Percentiles rank a stretch among this genome's conserved stretches.
These are phyloP conservation scores for Curvularia spicifera DNA, from an alignment of 2,329 filamentous ascomycete genomes.

Conservation along the genomic window DNA sequence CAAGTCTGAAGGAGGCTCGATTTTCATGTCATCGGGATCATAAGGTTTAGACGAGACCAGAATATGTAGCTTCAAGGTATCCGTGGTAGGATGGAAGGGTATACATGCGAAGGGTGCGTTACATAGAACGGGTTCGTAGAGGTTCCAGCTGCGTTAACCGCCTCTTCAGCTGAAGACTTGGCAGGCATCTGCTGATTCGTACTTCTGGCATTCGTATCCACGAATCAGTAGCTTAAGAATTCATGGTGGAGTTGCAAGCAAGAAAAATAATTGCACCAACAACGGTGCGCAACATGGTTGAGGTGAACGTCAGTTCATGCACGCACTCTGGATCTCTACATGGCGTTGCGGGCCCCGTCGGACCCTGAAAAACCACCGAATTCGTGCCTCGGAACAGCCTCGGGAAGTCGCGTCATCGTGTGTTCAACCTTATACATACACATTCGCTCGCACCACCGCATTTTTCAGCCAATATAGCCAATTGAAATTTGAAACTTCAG, in stretches of 20 bases:
- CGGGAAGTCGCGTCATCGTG: slow-evolving; percentile 11
- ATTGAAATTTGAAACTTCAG: background rate
- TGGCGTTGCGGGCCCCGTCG: background rate
- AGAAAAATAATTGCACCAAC: background rate
- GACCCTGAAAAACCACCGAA: slow-evolving; percentile 14
- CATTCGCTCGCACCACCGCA: background rate
- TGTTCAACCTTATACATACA: slow-evolving; percentile 7
- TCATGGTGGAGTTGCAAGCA: background rate
- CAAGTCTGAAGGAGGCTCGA: background rate
- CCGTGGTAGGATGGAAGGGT: background rate
- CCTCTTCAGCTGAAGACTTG: background rate
- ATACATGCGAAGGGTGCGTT: background rate
- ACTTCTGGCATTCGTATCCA: background rate
- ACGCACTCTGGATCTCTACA: background rate
- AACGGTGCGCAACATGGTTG: background rate
- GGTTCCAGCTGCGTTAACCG: background rate
- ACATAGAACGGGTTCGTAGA: background rate
- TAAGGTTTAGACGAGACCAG: background rate
- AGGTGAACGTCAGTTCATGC: background rate
- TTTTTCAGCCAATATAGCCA: background rate
- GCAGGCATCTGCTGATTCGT: background rate
- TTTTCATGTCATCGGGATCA: background rate
- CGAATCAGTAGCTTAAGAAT: background rate
- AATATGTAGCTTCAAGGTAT: background rate
- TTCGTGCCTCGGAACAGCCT: slow-evolving; percentile 15